Evolutionary conservation across 139 green algal species (phyloP), one percentile per base, ranked within the genome.

Genomic region (Spirogloea muscicola): DNA sequence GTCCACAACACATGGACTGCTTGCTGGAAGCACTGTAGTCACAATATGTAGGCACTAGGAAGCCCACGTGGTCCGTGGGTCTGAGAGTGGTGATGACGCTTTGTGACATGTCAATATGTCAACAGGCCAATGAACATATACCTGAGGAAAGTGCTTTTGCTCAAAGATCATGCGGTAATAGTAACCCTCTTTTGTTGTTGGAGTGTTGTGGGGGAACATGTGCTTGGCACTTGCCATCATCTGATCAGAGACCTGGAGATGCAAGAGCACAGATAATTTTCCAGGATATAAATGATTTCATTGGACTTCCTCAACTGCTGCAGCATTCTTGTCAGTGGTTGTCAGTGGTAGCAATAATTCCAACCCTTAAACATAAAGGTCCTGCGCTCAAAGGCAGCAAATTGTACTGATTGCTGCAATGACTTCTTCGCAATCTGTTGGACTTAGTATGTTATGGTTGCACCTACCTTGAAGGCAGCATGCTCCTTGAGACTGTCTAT

Each of bases 401-500:
- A 16, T 16, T 41, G 27, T n/a, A n/a, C n/a, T n/a, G n/a, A n/a
- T n/a, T n/a, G n/a, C n/a, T n/a, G n/a, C n/a, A n/a, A n/a, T n/a
- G n/a, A n/a, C n/a, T n/a, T n/a, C n/a, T n/a, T n/a, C n/a, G n/a
- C n/a, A n/a, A n/a, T n/a, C n/a, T n/a, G n/a, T n/a, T n/a, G n/a
- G n/a, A n/a, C n/a, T n/a, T n/a, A n/a, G n/a, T n/a, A n/a, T n/a
- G n/a, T n/a, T n/a, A 63, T 13, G 55, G 25, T 21, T 25, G 34
- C 40, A 57, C 67, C 10, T 21, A 52, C 58, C 36, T 80, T 84
- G 74, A 80, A 68, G 4, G 85, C 72, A 0, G 88, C 84, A 52
- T 93, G 80, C 2, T 82, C 84, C 69, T 90, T 94, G 36, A 94
- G 79, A 9, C 88, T 86, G 62, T 94, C 89, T 7, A 94, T 88